Evolutionary conservation across 495 filamentous ascomycete genomes (phyloP).

Genomic region (Jackrogersella multiformis): DNA sequence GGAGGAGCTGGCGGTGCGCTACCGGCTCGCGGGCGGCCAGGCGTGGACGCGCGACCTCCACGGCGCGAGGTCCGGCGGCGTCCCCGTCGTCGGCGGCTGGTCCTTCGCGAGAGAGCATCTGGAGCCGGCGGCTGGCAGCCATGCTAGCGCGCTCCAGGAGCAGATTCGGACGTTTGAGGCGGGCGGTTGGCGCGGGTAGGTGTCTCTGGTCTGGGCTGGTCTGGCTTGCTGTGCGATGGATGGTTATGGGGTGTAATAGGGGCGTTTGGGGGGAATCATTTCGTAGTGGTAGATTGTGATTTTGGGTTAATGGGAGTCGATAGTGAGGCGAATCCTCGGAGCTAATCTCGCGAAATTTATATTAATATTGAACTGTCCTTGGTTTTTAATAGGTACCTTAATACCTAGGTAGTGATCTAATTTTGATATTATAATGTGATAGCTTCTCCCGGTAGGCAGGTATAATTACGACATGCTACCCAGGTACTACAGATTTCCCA

Average conservation of each 20-base stretch:
- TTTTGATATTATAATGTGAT: no score
- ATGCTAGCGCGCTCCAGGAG: neutral
- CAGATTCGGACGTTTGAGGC: neutral
- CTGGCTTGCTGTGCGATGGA: no score
- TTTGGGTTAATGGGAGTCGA: neutral
- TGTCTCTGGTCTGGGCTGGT: no score
- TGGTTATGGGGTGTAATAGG: no score
- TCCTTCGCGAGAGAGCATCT: slow-evolving; percentile 5
- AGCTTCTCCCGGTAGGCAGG: no score
- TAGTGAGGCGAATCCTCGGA: neutral
- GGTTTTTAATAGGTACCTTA: no score
- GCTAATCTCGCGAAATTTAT: no score
- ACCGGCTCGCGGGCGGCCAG: neutral
- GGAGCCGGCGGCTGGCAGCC: neutral
- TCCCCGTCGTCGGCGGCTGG: neutral
- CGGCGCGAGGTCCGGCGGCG: neutral
- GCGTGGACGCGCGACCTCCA: neutral
- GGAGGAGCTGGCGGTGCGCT: slow-evolving; percentile 34
- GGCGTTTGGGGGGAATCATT: neutral
- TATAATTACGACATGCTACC: no score
- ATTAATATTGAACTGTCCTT: no score
- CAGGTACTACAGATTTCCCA: no score
- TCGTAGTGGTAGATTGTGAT: neutral
- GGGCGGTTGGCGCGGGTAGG: neutral
- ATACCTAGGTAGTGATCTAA: no score